A percentile compares a stretch with the other conserved stretches of the same genome.
These are phyloP conservation scores for Ophiosphaerella herpotricha DNA, from an alignment of 2,329 filamentous ascomycete species.

Conservation along the genomic window DNA sequence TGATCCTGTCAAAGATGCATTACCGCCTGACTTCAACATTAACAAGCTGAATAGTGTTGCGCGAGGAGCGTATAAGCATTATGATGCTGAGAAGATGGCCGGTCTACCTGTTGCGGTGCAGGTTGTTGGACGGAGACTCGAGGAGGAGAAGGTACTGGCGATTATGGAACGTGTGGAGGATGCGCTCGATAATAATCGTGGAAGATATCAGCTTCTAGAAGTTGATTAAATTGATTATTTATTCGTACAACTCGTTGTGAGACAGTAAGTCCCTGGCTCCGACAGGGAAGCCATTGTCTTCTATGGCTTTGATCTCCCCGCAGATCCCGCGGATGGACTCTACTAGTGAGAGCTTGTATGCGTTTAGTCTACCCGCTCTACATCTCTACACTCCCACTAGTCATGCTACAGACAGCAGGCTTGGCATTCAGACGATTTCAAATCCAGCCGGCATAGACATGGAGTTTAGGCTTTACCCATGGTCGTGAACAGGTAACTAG, in stretches of 20 bases:
- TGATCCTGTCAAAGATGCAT: slow-evolving; percentile 68
- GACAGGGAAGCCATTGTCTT: too few relatives aligned
- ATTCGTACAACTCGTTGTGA: neutral
- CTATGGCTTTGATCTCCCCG: too few relatives aligned
- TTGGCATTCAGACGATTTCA: too few relatives aligned
- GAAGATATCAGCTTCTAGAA: slow-evolving; percentile 56
- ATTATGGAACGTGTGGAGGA: slow-evolving; percentile 80
- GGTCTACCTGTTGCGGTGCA: slow-evolving; percentile 87
- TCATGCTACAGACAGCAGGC: too few relatives aligned
- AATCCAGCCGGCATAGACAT: too few relatives aligned
- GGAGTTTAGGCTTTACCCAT: too few relatives aligned
- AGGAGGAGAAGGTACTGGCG: slow-evolving; percentile 86
- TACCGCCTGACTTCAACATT: slow-evolving; percentile 65
- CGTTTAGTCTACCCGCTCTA: too few relatives aligned
- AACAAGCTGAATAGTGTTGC: slow-evolving; percentile 77
- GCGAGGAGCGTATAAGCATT: slow-evolving; percentile 81
- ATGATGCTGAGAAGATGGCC: slow-evolving; percentile 81
- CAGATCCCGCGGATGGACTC: too few relatives aligned
- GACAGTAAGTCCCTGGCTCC: neutral
- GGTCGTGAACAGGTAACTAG: too few relatives aligned
- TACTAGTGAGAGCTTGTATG: too few relatives aligned
- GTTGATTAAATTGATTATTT: slow-evolving; percentile 39
- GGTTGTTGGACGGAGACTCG: slow-evolving; percentile 75
- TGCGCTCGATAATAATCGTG: slow-evolving; percentile 63
- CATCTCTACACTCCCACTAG: too few relatives aligned